Evolutionary conservation across 2,329 filamentous ascomycete species (phyloP).

Genomic region (Endocalyx cinctus): DNA sequence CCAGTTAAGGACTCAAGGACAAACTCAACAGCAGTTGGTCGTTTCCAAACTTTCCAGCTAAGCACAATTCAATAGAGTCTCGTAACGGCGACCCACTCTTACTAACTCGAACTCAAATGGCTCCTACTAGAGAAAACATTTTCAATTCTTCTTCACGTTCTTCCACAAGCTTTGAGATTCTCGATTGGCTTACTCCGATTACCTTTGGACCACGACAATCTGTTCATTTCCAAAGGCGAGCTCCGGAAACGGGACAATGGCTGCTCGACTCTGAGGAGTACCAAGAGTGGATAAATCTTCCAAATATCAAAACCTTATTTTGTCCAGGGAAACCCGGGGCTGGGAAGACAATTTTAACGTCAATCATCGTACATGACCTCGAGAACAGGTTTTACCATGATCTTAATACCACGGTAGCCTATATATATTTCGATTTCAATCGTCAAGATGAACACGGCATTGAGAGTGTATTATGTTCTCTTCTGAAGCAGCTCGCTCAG

Average conservation of each 20-base stretch:
- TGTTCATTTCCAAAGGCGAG: slow-evolving; percentile 30
- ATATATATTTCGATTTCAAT: slow-evolving; percentile 41
- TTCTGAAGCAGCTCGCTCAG: slow-evolving; percentile 34
- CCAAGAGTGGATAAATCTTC: slow-evolving; percentile 6
- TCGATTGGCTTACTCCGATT: slow-evolving; percentile 34
- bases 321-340: slow-evolving; percentile 44
- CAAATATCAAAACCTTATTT: slow-evolving; percentile 32
- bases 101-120: not conserved
- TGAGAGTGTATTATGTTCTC: slow-evolving; percentile 24
- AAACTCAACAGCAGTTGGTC: not conserved
- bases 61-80: too few relatives aligned
- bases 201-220: slow-evolving; percentile 34
- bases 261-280: slow-evolving; percentile 9
- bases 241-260: slow-evolving; percentile 32
- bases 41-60: not conserved
- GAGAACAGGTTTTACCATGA: slow-evolving; percentile 11
- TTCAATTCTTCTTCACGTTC: not conserved
- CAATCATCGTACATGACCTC: slow-evolving; percentile 38
- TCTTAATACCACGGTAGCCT: slow-evolving; percentile 30
- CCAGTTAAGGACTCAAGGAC: not conserved
- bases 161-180: slow-evolving; percentile 11
- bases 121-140: slow-evolving; percentile 1
- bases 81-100: too few relatives aligned
- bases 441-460: slow-evolving; percentile 32
- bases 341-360: slow-evolving; percentile 42